Evolutionary conservation across 1,284 basidiomycete species (phyloP), one percentile per base, ranked within the genome.

Genomic region (Fistulina hepatica): DNA sequence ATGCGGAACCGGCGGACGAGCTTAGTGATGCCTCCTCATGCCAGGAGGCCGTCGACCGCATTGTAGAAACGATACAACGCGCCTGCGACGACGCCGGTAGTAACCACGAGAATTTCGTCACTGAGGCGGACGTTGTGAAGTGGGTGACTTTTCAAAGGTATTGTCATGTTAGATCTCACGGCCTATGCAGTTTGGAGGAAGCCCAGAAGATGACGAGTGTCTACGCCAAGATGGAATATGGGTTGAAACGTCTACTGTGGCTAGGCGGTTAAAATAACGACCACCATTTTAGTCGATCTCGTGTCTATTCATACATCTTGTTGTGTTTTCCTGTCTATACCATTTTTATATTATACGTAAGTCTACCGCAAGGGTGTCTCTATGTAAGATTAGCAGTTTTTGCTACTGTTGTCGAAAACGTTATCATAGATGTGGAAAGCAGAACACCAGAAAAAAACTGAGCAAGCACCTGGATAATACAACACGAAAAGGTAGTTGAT

Each of bases 141-240:
- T 83, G 44, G 52, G 75, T 59, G 25, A 13, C 34, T 39, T 34
- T 34, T 30, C 26, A 8, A 10, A 34, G 38, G 32, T 25, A 38
- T 39, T 13, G 27, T 40, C 37, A 33, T 37, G 54, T 31, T 42
- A 17, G 35, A 40, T 44, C 26, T 31, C 33, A 35, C 42, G 33
- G 17, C 17, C 26, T 43, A 13, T 34, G 36, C 41, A 89, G 86
- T 49, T 56, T 91, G 48, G 67, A 68, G 4, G 88, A 94, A 47
- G 90, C 90, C 2, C 77, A 82, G 56, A 70, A 72, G 43, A 75
- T 79, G 61, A 92, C 86, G 3, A 84, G 76, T 41, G 64, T 92
- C 45, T 81, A 86, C 54, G 76, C 86, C 7, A 86, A 89, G 61
- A 82, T 92, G 74, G 90, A 93, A 54, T 89, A 92, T 55, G 83